phyloP scores from a whole-genome alignment of 2,329 filamentous ascomycete genomes.

The Fonsecaea monophora region DNA sequence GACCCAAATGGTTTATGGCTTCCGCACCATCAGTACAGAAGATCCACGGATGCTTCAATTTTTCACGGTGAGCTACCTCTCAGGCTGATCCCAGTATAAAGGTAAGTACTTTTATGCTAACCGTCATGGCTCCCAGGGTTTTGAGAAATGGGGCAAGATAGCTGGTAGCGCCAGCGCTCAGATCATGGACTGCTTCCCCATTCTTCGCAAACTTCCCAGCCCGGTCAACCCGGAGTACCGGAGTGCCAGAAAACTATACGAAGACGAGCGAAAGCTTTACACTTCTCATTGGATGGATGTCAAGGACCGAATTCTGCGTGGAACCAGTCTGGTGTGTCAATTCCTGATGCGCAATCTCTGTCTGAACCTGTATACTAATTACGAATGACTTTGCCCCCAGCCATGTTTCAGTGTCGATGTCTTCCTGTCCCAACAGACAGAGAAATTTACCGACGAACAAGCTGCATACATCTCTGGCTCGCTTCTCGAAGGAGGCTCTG shows the following conservation, averaged over 20 bases:
- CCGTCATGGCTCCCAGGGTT: background rate
- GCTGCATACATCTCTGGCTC: conserved; percentile 46
- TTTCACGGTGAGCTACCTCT: conserved; percentile 3
- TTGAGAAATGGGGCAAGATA: conserved; percentile 32
- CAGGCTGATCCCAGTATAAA: too few relatives aligned
- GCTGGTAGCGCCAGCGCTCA: conserved; percentile 24
- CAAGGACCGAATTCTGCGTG: conserved; percentile 26
- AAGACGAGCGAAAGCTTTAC: conserved; percentile 32
- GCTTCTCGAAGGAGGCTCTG: conserved; percentile 51
- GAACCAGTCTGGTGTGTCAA: conserved; percentile 21
- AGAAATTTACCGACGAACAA: conserved; percentile 33
- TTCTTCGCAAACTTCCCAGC: conserved; percentile 31
- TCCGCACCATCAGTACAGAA: conserved; percentile 22
- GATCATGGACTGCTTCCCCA: conserved; percentile 34
- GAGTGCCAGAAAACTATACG: conserved; percentile 27
- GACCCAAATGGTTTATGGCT: conserved; percentile 34
- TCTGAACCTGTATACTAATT: too few relatives aligned
- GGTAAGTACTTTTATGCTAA: background rate
- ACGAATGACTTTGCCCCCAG: background rate
- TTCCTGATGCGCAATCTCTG: background rate
- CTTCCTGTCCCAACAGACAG: conserved; percentile 26
- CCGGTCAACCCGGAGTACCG: conserved; percentile 26
- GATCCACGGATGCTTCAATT: conserved; percentile 29
- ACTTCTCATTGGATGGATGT: conserved; percentile 26
- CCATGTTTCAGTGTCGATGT: conserved; percentile 36